Conservation (phyloP, 2,329 filamentous ascomycete genomes). For the Tolypocladium amazonense region DNA sequence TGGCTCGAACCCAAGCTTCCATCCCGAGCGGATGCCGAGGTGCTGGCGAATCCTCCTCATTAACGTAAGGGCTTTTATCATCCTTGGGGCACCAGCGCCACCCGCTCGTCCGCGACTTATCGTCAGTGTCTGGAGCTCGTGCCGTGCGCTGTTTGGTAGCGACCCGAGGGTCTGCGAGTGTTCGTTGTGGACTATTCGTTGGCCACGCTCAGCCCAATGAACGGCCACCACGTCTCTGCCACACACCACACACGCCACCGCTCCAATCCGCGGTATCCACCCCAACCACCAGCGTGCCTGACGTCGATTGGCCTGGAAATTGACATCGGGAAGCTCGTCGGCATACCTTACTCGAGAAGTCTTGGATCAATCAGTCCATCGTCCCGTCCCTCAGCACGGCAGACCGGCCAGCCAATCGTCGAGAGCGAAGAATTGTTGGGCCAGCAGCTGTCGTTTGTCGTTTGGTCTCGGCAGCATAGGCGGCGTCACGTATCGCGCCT, state of each 20-base stretch:
- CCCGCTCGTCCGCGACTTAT: constrained; percentile 1
- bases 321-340: constrained; percentile 6
- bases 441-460: not conserved
- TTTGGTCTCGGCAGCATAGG: not conserved
- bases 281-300: constrained; percentile 7
- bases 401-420: not conserved
- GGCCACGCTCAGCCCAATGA: constrained; percentile 19
- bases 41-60: not conserved
- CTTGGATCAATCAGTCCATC: not conserved
- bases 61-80: not conserved
- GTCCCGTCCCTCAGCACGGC: not conserved
- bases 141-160: not conserved
- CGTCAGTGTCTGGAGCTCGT: not conserved
- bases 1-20: not conserved
- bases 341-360: not conserved
- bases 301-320: constrained; percentile 5
- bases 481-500: not conserved
- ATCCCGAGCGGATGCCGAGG: not conserved
- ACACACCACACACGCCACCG: constrained; percentile 17
- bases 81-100: not conserved
- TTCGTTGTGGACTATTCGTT: not conserved
- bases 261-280: constrained; percentile 5
- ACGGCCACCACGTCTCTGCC: constrained; percentile 23
- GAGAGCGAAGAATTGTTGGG: not conserved
- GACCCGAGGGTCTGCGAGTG: not conserved